Evolutionary conservation across 179 eudicot species (phyloP).

Genomic region (Patellifolia procumbens): DNA sequence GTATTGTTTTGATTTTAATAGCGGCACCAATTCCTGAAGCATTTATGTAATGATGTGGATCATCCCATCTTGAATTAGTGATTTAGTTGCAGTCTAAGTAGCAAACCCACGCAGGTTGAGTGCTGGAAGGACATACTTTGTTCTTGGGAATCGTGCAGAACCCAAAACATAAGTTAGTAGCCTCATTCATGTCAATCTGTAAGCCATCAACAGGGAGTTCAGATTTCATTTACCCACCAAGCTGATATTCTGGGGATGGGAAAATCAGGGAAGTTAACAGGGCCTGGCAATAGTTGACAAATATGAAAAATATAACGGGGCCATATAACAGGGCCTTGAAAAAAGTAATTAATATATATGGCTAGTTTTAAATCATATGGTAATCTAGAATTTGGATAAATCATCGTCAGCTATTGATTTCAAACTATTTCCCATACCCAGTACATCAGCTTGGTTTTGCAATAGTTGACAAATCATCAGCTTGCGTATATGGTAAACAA

Average conservation of each 20-base stretch:
- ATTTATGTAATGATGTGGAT: constrained; percentile 87
- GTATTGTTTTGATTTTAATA: constrained; percentile 76
- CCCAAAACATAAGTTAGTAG: constrained; percentile 75
- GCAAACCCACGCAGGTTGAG: constrained; percentile 80
- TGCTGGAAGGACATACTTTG: constrained; percentile 60
- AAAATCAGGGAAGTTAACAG: constrained; percentile 84
- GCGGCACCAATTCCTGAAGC: constrained; percentile 62
- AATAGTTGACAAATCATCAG: too few relatives aligned
- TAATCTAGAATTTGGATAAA: too few relatives aligned
- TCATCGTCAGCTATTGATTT: too few relatives aligned
- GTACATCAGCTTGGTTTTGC: too few relatives aligned
- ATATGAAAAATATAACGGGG: too few relatives aligned
- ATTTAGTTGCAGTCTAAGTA: constrained; percentile 85
- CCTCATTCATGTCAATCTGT: constrained; percentile 97
- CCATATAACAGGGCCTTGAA: too few relatives aligned
- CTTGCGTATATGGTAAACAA: too few relatives aligned
- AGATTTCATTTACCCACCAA: constrained; percentile 85
- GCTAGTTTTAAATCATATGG: too few relatives aligned
- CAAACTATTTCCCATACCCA: too few relatives aligned
- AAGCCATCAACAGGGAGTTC: constrained; percentile 83
- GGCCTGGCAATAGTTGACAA: too few relatives aligned
- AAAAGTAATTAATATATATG: too few relatives aligned
- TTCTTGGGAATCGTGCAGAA: constrained; percentile 66
- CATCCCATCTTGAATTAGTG: constrained; percentile 76
- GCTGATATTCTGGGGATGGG: constrained; percentile 71